phyloP scores from a whole-genome alignment of 352 stramenopile genomes.

The Phytophthora pistaciae region DNA sequence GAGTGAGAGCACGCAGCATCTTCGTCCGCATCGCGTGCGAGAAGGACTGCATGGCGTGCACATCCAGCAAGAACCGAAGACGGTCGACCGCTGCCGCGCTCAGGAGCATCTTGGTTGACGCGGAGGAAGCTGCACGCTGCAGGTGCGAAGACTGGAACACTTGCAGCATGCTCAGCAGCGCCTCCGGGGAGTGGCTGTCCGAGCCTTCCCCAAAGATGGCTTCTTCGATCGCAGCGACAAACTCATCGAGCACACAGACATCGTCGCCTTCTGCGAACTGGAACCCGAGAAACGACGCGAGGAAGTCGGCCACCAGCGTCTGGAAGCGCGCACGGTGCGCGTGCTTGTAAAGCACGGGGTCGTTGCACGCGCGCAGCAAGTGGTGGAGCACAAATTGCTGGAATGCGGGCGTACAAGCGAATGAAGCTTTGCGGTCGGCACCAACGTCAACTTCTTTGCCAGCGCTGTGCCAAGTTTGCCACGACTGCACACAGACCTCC shows the following conservation, averaged over 20 bases:
- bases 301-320: conserved; percentile 39
- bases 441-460: background rate
- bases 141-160: conserved; percentile 56
- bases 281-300: conserved; percentile 51
- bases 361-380: conserved; percentile 67
- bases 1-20: conserved; percentile 54
- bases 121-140: conserved; percentile 10
- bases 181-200: conserved; percentile 74
- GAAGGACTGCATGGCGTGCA: conserved; percentile 83
- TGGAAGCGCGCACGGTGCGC: conserved; percentile 49
- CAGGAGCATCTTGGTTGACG: conserved; percentile 24
- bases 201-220: conserved; percentile 63
- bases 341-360: conserved; percentile 82
- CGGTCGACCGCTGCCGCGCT: conserved; percentile 49
- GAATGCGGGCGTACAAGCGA: conserved; percentile 54
- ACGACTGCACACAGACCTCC: conserved; percentile 42
- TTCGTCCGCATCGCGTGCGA: conserved; percentile 66
- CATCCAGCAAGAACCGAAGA: conserved; percentile 75
- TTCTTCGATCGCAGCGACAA: conserved; percentile 46
- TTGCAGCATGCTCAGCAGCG: conserved; percentile 71
- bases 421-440: conserved; percentile 42
- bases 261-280: conserved; percentile 28
- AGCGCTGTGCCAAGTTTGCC: conserved; percentile 13
- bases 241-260: conserved; percentile 30
- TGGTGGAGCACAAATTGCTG: conserved; percentile 60